Conservation (phyloP, 2,329 filamentous ascomycete genomes). For the Stemphylium vesicarium region DNA sequence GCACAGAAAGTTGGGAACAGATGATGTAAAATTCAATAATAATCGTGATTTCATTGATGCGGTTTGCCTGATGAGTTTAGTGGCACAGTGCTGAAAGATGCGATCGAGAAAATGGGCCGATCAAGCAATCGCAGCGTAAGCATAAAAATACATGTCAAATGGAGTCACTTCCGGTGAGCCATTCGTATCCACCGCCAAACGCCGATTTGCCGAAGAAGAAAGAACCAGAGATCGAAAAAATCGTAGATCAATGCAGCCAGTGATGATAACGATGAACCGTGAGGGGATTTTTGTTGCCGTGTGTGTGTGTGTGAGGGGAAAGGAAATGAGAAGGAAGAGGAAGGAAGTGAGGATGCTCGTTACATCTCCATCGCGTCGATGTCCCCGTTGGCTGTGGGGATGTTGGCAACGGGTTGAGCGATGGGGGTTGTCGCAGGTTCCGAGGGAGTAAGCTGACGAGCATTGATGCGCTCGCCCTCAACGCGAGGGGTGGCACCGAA, state of each 20-base stretch:
- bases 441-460: conserved; percentile 45
- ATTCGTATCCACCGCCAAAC: conserved; percentile 41
- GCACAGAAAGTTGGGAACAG: not conserved
- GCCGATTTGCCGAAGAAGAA: conserved; percentile 39
- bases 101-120: conserved; percentile 39
- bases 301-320: conserved; percentile 11
- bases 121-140: conserved; percentile 45
- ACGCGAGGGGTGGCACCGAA: conserved; percentile 45
- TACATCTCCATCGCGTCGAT: conserved; percentile 48
- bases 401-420: conserved; percentile 23
- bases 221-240: conserved; percentile 33
- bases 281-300: conserved; percentile 30
- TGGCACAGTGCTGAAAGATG: conserved; percentile 33
- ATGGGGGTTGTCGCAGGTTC: conserved; percentile 31
- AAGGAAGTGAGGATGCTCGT: conserved; percentile 8
- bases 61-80: conserved; percentile 33
- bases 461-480: conserved; percentile 48
- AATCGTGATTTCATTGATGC: conserved; percentile 31
- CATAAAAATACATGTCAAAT: conserved; percentile 38
- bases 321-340: conserved; percentile 24
- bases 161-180: conserved; percentile 34
- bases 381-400: conserved; percentile 28
- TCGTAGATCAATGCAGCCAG: conserved; percentile 28
- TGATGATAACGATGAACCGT: conserved; percentile 21
- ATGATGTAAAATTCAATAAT: conserved; percentile 1